Percentiles rank a stretch among this genome's conserved stretches.
phyloP scores from a whole-genome alignment of 495 filamentous ascomycete species.

The Tirmania nivea region DNA sequence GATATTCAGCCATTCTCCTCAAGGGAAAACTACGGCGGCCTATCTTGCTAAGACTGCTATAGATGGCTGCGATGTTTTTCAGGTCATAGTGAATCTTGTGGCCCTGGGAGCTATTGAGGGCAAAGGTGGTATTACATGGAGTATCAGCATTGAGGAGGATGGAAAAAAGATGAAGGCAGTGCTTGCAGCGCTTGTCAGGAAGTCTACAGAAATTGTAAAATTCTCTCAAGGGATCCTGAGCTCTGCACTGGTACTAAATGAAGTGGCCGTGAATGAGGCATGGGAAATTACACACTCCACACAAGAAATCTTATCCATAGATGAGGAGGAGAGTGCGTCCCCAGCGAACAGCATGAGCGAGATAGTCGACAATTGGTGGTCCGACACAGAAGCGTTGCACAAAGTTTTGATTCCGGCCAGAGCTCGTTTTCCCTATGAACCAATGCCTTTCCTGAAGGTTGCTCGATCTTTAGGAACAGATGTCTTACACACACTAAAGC shows the following conservation, averaged over 20 bases:
- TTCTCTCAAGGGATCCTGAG: constrained; percentile 1
- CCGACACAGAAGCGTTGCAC: constrained; percentile 4
- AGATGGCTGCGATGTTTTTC: not conserved
- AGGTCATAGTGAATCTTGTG: not conserved
- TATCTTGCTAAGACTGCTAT: not conserved
- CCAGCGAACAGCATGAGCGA: not conserved
- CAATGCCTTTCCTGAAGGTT: constrained; percentile 52
- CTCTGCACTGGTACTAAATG: not conserved
- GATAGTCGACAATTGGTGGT: constrained; percentile 2
- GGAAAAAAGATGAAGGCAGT: constrained; percentile 18
- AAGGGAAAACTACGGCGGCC: not conserved
- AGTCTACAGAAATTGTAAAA: constrained; percentile 6
- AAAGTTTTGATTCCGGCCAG: constrained; percentile 27
- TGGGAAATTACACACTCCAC: not conserved
- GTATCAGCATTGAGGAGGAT: constrained; percentile 15
- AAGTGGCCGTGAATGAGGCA: not conserved
- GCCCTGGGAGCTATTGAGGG: not conserved
- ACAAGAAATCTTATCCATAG: not conserved
- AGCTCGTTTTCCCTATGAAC: constrained; percentile 69
- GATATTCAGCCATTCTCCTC: not conserved
- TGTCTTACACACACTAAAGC: constrained; percentile 19
- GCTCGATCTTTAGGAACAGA: constrained; percentile 35
- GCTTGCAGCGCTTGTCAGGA: constrained; percentile 13
- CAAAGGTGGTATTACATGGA: not conserved
- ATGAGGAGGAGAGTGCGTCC: not conserved